These are phyloP conservation scores for Collybia nuda DNA, from an alignment of 768 basidiomycete species.

Conservation along the genomic window DNA sequence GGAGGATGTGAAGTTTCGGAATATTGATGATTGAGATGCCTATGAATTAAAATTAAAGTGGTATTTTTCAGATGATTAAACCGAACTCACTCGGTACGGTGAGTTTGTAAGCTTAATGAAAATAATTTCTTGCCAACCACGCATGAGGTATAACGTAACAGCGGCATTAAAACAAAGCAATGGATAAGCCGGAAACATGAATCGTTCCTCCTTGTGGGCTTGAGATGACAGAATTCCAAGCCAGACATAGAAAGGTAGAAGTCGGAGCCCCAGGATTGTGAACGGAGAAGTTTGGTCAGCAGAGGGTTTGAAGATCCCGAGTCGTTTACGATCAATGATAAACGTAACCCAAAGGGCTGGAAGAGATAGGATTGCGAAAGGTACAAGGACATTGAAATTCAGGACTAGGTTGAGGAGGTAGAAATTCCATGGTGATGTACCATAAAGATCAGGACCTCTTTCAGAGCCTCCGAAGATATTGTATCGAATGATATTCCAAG, in stretches of 20 bases:
- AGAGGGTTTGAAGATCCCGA: conserved; percentile 52
- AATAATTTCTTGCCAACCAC: conserved; percentile 81
- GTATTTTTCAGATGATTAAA: not conserved
- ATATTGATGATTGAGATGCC: conserved; percentile 77
- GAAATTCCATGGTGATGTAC: conserved; percentile 84
- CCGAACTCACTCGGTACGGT: conserved; percentile 70
- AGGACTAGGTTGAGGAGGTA: conserved; percentile 88
- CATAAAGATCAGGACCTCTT: conserved; percentile 91
- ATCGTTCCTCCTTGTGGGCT: conserved; percentile 97
- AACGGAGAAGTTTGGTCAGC: conserved; percentile 76
- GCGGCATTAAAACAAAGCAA: conserved; percentile 94
- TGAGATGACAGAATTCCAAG: conserved; percentile 74
- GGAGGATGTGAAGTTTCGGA: conserved; percentile 72
- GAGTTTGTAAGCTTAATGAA: conserved; percentile 81
- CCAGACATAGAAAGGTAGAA: conserved; percentile 96
- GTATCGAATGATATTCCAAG: conserved; percentile 93
- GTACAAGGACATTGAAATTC: conserved; percentile 89
- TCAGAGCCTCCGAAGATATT: conserved; percentile 83
- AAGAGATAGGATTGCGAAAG: conserved; percentile 78
- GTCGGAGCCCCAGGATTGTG: conserved; percentile 68
- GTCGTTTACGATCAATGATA: conserved; percentile 71
- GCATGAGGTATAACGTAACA: conserved; percentile 78
- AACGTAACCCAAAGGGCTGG: conserved; percentile 79
- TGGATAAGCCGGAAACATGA: conserved; percentile 94
- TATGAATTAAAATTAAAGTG: conserved; percentile 23